Evolutionary conservation across 2,329 filamentous ascomycete species (phyloP).

Genomic region (Diaporthe citrichinensis): DNA sequence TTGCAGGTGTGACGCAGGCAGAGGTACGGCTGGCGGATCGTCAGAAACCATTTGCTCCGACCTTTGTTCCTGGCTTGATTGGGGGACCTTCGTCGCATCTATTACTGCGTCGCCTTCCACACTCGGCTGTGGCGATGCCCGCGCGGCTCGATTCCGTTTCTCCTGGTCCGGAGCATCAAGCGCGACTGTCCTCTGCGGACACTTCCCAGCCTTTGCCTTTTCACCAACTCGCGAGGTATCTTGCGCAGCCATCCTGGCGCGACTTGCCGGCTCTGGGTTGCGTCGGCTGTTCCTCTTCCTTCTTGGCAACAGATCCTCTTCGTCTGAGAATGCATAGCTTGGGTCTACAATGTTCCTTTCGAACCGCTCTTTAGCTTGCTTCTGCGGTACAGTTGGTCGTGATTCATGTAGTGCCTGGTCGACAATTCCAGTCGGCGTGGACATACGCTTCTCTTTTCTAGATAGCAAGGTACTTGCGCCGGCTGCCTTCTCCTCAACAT

Average conservation of each 20-base stretch:
- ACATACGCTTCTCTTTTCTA: background rate
- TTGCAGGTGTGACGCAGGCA: background rate
- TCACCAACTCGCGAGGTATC: background rate
- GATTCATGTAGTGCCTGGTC: background rate
- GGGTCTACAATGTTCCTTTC: slow-evolving; percentile 45
- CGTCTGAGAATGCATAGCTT: slow-evolving; percentile 54
- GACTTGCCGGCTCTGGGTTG: background rate
- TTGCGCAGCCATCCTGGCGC: slow-evolving; percentile 12
- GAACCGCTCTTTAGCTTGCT: background rate
- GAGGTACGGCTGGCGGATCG: background rate
- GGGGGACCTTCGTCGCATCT: background rate
- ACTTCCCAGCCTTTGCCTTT: background rate
- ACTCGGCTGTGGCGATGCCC: background rate
- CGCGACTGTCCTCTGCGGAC: background rate
- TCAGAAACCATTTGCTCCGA: background rate
- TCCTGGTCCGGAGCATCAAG: background rate
- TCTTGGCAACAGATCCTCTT: slow-evolving; percentile 49
- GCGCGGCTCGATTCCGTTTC: background rate
- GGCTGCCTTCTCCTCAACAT: background rate
- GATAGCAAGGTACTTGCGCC: slow-evolving; percentile 49
- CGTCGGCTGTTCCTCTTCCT: slow-evolving; percentile 13
- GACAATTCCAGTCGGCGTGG: background rate
- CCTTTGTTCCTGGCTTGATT: background rate
- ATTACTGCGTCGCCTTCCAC: background rate
- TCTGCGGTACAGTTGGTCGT: background rate